Percentiles rank a stretch among this genome's conserved stretches.
These are phyloP conservation scores for Colletotrichum endophyticum DNA, from an alignment of 2,329 filamentous ascomycete species.

Conservation along the genomic window DNA sequence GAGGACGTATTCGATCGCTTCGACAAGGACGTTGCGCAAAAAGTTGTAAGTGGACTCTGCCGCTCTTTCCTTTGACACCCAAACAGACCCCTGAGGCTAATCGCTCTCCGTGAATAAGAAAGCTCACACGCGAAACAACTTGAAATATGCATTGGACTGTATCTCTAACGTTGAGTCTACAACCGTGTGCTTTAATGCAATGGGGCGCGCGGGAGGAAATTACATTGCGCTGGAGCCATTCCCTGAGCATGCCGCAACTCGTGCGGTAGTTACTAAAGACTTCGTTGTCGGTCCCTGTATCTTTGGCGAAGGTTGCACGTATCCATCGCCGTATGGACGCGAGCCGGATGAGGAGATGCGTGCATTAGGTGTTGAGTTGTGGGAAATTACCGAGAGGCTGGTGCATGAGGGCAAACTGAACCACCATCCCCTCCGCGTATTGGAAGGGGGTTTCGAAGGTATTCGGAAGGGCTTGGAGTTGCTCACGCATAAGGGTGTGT, in stretches of 20 bases:
- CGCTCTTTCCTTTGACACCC: neutral
- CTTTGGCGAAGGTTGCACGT: slow-evolving; percentile 25
- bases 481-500: neutral
- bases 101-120: neutral
- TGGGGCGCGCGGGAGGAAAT: slow-evolving; percentile 24
- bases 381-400: slow-evolving; percentile 3
- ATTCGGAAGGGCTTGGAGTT: slow-evolving; percentile 18
- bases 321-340: slow-evolving; percentile 24
- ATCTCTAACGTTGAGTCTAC: slow-evolving; percentile 31
- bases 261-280: slow-evolving; percentile 24
- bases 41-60: neutral
- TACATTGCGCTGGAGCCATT: slow-evolving; percentile 24
- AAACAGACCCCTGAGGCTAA: slow-evolving; percentile 21
- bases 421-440: slow-evolving; percentile 8
- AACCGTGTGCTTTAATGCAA: slow-evolving; percentile 26
- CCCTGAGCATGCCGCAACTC: neutral
- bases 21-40: neutral
- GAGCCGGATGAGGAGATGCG: slow-evolving; percentile 7
- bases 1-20: slow-evolving; percentile 38
- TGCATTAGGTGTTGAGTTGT: slow-evolving; percentile 8
- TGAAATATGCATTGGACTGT: slow-evolving; percentile 38
- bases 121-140: neutral
- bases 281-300: slow-evolving; percentile 32
- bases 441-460: neutral
- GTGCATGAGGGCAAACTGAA: slow-evolving; percentile 17